Percentiles rank a stretch among this genome's conserved stretches.
These are phyloP conservation scores for Cutaneotrichosporon dermatis DNA, from an alignment of 1,284 basidiomycete species.

Conservation along the genomic window DNA sequence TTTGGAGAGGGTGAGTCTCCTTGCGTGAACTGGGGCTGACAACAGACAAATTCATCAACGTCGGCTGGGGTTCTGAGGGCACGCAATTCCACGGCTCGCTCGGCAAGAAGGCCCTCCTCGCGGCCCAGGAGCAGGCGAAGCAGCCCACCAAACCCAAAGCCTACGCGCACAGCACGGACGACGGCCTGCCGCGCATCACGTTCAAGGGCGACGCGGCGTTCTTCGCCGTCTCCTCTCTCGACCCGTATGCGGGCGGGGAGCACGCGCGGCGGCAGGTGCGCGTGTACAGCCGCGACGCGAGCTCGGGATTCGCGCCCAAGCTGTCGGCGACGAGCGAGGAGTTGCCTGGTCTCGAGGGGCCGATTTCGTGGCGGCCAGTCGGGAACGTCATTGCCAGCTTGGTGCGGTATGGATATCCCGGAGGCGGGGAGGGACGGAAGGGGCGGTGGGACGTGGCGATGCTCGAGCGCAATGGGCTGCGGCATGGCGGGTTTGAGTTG, in stretches of 20 bases:
- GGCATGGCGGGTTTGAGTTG: constrained; percentile 83
- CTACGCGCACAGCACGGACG: constrained; percentile 60
- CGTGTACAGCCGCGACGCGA: constrained; percentile 65
- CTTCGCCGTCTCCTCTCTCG: constrained; percentile 77
- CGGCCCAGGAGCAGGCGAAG: constrained; percentile 46
- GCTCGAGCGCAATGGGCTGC: constrained; percentile 89
- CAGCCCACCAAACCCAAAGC: constrained; percentile 51
- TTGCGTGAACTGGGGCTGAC: constrained; percentile 16
- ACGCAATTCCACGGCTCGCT: constrained; percentile 97
- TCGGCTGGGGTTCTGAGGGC: constrained; percentile 95
- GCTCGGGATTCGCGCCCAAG: constrained; percentile 54
- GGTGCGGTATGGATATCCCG: constrained; percentile 73
- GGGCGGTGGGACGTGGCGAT: constrained; percentile 82
- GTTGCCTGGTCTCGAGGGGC: constrained; percentile 74
- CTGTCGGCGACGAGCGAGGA: constrained; percentile 82
- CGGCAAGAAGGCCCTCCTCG: constrained; percentile 74
- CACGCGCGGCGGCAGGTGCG: constrained; percentile 59
- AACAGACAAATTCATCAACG: constrained; percentile 83
- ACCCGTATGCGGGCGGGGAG: constrained; percentile 35
- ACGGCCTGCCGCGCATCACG: constrained; percentile 66
- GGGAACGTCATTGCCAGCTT: constrained; percentile 80
- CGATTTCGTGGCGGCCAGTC: constrained; percentile 79
- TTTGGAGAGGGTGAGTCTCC: constrained; percentile 71
- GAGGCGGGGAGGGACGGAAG: constrained; percentile 57
- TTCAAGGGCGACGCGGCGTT: constrained; percentile 91